Evolutionary conservation across 352 stramenopile genomes (phyloP).

Genomic region (Hyaloperonospora arabidopsidis): DNA sequence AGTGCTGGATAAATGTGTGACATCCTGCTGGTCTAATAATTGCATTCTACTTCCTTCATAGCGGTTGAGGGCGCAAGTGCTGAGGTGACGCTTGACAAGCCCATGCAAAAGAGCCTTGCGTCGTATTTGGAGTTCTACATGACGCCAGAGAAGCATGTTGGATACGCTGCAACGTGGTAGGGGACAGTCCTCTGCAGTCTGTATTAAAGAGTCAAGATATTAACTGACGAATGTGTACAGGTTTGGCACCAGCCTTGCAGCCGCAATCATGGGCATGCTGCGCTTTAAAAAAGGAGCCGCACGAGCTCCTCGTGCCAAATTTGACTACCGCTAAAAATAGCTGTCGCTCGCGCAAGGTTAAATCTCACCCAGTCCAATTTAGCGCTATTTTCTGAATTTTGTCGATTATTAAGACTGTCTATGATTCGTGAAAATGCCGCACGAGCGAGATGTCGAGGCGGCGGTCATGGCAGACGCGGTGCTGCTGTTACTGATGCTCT

Average conservation of each 20-base stretch:
- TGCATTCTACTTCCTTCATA: slow-evolving; percentile 13
- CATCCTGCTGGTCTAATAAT: too few relatives aligned
- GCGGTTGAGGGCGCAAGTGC: slow-evolving; percentile 29
- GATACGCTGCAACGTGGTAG: slow-evolving; percentile 79
- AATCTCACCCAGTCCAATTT: slow-evolving; percentile 6
- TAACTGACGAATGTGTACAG: slow-evolving; percentile 17
- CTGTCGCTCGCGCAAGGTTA: too few relatives aligned
- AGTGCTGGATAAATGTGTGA: neutral
- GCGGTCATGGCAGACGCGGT: slow-evolving; percentile 69
- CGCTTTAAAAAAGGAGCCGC: slow-evolving; percentile 47
- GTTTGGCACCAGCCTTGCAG: slow-evolving; percentile 75
- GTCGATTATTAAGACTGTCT: slow-evolving; percentile 6
- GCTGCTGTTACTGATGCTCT: slow-evolving; percentile 74
- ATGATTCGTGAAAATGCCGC: slow-evolving; percentile 27
- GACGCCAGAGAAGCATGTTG: slow-evolving; percentile 79
- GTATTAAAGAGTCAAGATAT: neutral
- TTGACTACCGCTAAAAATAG: slow-evolving; percentile 18
- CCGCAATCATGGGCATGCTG: slow-evolving; percentile 57
- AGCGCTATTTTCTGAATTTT: slow-evolving; percentile 21
- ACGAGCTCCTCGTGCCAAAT: slow-evolving; percentile 11
- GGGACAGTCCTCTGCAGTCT: neutral
- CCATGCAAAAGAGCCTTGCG: slow-evolving; percentile 62
- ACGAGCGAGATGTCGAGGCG: slow-evolving; percentile 17
- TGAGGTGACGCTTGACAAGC: slow-evolving; percentile 41
- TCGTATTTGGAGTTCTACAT: slow-evolving; percentile 87